Conservation (phyloP, 2,329 filamentous ascomycete species). For the Claviceps monticola region DNA sequence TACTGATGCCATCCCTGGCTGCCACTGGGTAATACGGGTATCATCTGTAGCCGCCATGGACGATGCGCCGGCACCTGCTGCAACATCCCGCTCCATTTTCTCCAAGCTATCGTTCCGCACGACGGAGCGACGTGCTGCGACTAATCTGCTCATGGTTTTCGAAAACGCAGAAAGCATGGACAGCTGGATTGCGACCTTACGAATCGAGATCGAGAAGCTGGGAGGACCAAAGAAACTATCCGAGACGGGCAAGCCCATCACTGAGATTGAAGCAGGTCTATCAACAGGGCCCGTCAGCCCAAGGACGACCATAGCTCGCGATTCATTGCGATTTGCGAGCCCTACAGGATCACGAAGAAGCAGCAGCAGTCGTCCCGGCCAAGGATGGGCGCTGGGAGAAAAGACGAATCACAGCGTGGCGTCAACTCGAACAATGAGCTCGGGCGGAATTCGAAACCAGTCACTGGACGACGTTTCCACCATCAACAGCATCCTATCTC, state of each 20-base stretch:
- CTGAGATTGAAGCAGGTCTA: conserved; percentile 21
- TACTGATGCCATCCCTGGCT: conserved; percentile 65
- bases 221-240: conserved; percentile 52
- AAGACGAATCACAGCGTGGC: conserved; percentile 6
- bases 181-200: conserved; percentile 54
- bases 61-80: conserved; percentile 28
- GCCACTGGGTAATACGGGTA: conserved; percentile 68
- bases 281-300: conserved; percentile 29
- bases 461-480: conserved; percentile 41
- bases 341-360: conserved; percentile 5
- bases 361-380: neutral
- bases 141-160: conserved; percentile 59
- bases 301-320: conserved; percentile 32
- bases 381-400: neutral
- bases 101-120: conserved; percentile 47
- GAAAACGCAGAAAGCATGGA: conserved; percentile 64
- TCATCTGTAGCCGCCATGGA: conserved; percentile 51
- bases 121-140: conserved; percentile 39
- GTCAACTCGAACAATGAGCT: conserved; percentile 8
- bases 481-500: conserved; percentile 42
- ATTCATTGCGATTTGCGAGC: conserved; percentile 27
- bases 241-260: conserved; percentile 41
- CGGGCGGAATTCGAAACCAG: conserved; percentile 22
- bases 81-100: conserved; percentile 47
- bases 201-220: conserved; percentile 55